Base-by-base conservation (phyloP, 805 yeast genomes). In the Metschnikowia borealis region DNA sequence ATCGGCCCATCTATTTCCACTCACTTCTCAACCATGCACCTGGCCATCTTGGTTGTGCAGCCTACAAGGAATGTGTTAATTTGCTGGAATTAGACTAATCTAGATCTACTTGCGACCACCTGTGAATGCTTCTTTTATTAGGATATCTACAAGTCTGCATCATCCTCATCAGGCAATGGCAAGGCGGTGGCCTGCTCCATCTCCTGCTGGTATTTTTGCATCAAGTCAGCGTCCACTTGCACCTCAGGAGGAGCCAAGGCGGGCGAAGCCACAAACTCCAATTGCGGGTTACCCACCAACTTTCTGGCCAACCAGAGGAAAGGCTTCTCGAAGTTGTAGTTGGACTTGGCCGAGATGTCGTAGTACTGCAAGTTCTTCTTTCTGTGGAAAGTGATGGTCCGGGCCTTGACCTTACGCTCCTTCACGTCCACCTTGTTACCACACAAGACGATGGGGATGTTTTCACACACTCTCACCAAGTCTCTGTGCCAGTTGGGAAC, bases 401-500 rank as follows among this genome's bases (percentile, higher is more conserved):
- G 94, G 65, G 99, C 99, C 84, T 94, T 94, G 69, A 94, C 99
- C 80, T 94, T 94, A 78, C 99, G 88, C 82, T 94, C 99, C 83
- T 94, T 94, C 63, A 94, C 99, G 74, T 94, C 99, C 65, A 94
- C 99, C 80, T 94, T 94, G 87, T 94, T 94, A 79, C 99, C 99
- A 81, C 97, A 89, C 62, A 94, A 81, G 55, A 94, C 99, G 67
- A 94, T 94, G 66, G 99, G 99, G 65, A 94, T 94, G 84, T 92
- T 94, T 80, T 94, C 99, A 81, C 99, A 94, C 59, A 94, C 99
- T 80, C 99, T 89, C 59, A 94, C 97, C 71, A 94, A 83, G 77
- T 94, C 99, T 80, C 99, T 87, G 86, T 95, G 97, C 99, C 99
- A 94, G 88, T 94, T 95, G 74, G 99, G 99, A 72, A 94, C 99